These are phyloP conservation scores for Phytophthora megakarya DNA, from an alignment of 352 stramenopile species.

Conservation along the genomic window DNA sequence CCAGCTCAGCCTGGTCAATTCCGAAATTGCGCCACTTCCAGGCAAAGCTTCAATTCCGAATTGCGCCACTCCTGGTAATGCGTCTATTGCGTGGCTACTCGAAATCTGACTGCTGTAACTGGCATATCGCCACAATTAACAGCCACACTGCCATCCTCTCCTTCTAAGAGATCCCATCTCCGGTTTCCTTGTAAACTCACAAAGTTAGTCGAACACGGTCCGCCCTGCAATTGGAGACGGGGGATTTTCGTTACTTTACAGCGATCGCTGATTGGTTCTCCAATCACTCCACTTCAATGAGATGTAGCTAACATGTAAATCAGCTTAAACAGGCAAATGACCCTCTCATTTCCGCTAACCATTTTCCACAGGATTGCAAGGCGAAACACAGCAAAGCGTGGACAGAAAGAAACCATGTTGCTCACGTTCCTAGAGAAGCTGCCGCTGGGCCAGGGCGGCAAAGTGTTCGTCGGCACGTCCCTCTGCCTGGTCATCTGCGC, in stretches of 20 bases:
- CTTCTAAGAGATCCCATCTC: no score
- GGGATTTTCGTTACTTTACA: no score
- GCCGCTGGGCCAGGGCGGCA: conserved; percentile 67
- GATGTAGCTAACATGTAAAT: conserved; percentile 30
- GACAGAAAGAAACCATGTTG: conserved; percentile 48
- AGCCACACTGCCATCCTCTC: no score
- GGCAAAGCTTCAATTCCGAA: no score
- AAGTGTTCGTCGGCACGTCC: conserved; percentile 72
- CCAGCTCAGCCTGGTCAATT: no score
- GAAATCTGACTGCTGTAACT: no score
- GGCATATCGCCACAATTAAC: no score
- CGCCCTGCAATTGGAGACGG: background rate
- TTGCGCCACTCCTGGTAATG: no score
- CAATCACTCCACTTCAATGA: conserved; percentile 23
- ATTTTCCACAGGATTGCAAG: background rate
- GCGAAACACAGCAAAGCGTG: conserved; percentile 19
- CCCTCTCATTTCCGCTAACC: conserved; percentile 1
- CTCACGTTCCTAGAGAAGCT: conserved; percentile 68
- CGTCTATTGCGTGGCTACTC: no score
- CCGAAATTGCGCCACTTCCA: no score
- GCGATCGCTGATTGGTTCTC: background rate
- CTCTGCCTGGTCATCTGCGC: conserved; percentile 75
- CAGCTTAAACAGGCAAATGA: conserved; percentile 1
- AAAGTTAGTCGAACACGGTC: no score
- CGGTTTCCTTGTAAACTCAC: no score